phyloP scores from a whole-genome alignment of 2,329 filamentous ascomycete species.

The Plenodomus biglobosus region DNA sequence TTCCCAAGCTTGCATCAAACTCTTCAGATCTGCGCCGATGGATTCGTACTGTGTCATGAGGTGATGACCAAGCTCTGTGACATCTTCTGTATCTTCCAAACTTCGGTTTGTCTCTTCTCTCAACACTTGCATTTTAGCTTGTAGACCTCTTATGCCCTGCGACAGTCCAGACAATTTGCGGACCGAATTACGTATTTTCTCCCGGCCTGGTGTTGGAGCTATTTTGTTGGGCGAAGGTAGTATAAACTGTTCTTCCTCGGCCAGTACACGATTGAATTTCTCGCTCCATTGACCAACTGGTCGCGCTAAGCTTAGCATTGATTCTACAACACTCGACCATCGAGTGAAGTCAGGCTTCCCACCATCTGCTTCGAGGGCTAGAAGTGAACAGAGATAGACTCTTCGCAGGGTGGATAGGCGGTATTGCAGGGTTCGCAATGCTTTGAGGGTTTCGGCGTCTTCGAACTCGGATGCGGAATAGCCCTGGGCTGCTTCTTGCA shows the following conservation, averaged over 20 bases:
- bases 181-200: slow-evolving; percentile 82
- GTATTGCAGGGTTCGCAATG: slow-evolving; percentile 65
- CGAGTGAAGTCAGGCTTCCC: slow-evolving; percentile 73
- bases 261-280: slow-evolving; percentile 68
- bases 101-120: slow-evolving; percentile 84
- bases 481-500: slow-evolving; percentile 52
- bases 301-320: slow-evolving; percentile 66
- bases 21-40: slow-evolving; percentile 81
- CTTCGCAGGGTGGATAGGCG: slow-evolving; percentile 80
- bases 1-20: slow-evolving; percentile 54
- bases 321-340: slow-evolving; percentile 77
- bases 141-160: slow-evolving; percentile 84
- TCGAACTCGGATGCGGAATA: slow-evolving; percentile 69
- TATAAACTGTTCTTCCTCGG: slow-evolving; percentile 70
- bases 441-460: slow-evolving; percentile 75
- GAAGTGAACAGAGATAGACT: slow-evolving; percentile 81
- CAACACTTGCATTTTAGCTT: slow-evolving; percentile 90
- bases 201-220: slow-evolving; percentile 69
- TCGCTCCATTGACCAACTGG: slow-evolving; percentile 64
- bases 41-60: slow-evolving; percentile 92
- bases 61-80: slow-evolving; percentile 72
- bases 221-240: slow-evolving; percentile 59
- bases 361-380: slow-evolving; percentile 82
- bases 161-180: slow-evolving; percentile 86
- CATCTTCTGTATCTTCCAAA: slow-evolving; percentile 69